Evolutionary conservation across 140 eudicot genomes (phyloP), one percentile per base, ranked within the genome.

Genomic region (Oenanthe javanica): DNA sequence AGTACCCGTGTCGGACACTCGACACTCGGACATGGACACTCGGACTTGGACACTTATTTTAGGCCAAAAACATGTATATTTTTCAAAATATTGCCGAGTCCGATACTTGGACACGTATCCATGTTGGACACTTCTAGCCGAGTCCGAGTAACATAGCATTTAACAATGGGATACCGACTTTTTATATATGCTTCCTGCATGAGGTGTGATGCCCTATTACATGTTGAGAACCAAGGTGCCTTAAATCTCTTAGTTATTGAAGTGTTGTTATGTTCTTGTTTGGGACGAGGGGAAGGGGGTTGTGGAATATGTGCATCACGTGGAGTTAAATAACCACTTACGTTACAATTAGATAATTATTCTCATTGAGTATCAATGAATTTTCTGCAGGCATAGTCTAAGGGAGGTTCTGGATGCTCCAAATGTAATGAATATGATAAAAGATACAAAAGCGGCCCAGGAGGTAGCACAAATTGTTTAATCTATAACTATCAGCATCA

Each of bases 381-480:
- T 77, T 13, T 23, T 83, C 67, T 12, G 43, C 94, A 94, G 98
- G 90, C 98, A 94, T 88, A 94, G 98, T 82, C 84, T 94, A 86
- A 90, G 88, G 84, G 98, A 94, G 82, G 98, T 92, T 84, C 84
- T 94, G 50, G 98, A 92, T 86, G 96, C 93, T 67, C 98, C 98
- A 59, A 92, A 84, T 85, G 98, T 94, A 77, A 89, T 90, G 97
- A 92, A 84, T 88, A 86, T 92, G 84, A 92, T 94, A 49, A 94
- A 94, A 84, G 97, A 94, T 94, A 94, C 98, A 80, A 94, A 94
- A 90, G 98, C 98, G 71, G 98, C 98, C 31, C 90, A 90, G 84
- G 98, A 94, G 95, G 98, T 93, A 77, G 48, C 73, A 36, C 77
- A 27, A 38, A 54, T 9, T 23, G 38, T 38, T 0, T 9, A 21